Base-by-base conservation (phyloP, 2,329 filamentous ascomycete genomes). In the Exophiala aquamarina region DNA sequence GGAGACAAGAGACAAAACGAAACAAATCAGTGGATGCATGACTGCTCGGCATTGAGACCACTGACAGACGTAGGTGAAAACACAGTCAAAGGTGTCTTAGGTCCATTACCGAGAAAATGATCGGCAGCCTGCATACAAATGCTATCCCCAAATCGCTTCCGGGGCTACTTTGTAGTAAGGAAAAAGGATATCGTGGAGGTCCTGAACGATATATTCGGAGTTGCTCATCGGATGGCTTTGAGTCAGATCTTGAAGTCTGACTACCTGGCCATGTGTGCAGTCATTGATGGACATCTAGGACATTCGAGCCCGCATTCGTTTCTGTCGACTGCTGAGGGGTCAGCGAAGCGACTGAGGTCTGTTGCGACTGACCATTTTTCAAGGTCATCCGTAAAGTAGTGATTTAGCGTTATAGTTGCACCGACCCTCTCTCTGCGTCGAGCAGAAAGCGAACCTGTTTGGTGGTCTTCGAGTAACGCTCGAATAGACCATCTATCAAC, bases 81-180 rank as follows among this genome's bases (percentile, higher is more conserved):
- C 0, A 80, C 63, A 8, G 64, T 68, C 2, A 84, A 64, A 0
- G 82, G 82, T 4, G 76, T 76, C 0, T 69, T 53, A 0, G 70
- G 58, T 0, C 76, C 73, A 1, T 64, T 65, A 0, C 86, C 63
- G 0, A 87, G 68, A 49, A 71, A 71, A 57, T 81, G 65, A 34
- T 78, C 74, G 2, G 78, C 67, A 0, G 74, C 79, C 52, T 86
- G 83, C 50, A 76, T 74, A 57, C 72, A 81, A 2, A 89, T 63
- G 3, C 70, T 75, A 55, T 88, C 84, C 2, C 84, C 73, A 47
- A 88, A 85, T 0, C 82, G 75, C 57, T 78, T 78, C 10, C 70
- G n/a, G 70, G 0, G 81, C 72, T 1, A 85, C 76, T 19, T 78
- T 73, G 66, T 87, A 87, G 62, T 83, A 87, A 2, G 75, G 71